Percentiles rank a stretch among this genome's conserved stretches.
Evolutionary conservation across 805 yeast genomes (phyloP).

Genomic region (Candida ficus): DNA sequence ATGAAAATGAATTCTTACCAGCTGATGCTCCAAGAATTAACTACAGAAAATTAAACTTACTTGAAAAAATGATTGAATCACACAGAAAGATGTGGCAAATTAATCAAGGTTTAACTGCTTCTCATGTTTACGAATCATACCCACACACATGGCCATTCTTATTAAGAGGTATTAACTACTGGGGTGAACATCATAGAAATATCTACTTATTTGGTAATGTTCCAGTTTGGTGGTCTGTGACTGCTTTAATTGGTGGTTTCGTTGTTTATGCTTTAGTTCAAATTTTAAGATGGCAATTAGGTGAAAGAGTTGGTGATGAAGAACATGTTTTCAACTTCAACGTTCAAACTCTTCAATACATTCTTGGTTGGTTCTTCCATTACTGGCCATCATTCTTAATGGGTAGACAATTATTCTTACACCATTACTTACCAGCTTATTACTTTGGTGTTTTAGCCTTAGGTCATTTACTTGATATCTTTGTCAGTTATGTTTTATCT

Average conservation of each 20-base stretch:
- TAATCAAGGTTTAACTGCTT: constrained; percentile 61
- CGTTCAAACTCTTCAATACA: constrained; percentile 53
- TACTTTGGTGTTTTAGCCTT: constrained; percentile 80
- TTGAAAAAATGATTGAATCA: constrained; percentile 57
- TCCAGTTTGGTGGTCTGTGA: constrained; percentile 70
- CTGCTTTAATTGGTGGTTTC: constrained; percentile 49
- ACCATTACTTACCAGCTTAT: constrained; percentile 89
- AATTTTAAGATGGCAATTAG: constrained; percentile 61
- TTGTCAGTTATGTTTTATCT: constrained; percentile 38
- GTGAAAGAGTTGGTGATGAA: constrained; percentile 43
- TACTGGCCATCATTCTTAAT: constrained; percentile 74
- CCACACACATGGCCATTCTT: constrained; percentile 76
- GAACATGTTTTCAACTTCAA: constrained; percentile 60
- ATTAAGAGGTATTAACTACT: constrained; percentile 75
- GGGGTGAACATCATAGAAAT: constrained; percentile 58
- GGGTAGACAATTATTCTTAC: constrained; percentile 91
- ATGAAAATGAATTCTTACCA: constrained; percentile 44
- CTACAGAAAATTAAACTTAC: constrained; percentile 50
- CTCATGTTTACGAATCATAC: constrained; percentile 66
- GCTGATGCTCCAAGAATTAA: constrained; percentile 42
- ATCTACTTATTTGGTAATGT: constrained; percentile 76
- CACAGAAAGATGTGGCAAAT: constrained; percentile 75
- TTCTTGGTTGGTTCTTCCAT: constrained; percentile 69
- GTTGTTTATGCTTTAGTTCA: constrained; percentile 38
- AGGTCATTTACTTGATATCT: constrained; percentile 59